These are phyloP conservation scores for Malassezia pachydermatis DNA, from an alignment of 1,284 basidiomycete species.

Conservation along the genomic window DNA sequence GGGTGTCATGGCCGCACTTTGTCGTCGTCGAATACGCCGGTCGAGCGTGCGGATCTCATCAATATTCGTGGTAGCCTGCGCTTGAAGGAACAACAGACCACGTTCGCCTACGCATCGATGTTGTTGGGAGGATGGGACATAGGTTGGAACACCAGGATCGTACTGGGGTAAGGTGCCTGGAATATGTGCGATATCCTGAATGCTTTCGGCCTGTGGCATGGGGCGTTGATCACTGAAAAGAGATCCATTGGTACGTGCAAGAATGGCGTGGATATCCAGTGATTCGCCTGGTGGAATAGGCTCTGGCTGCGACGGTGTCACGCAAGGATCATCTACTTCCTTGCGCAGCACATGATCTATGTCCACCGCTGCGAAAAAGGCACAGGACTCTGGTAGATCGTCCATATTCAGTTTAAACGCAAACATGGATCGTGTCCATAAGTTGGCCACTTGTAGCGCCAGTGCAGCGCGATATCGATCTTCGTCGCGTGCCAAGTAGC, in stretches of 20 bases:
- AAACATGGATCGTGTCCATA: conserved; percentile 89
- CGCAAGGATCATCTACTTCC: conserved; percentile 89
- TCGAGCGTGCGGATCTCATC: conserved; percentile 42
- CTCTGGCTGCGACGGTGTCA: conserved; percentile 79
- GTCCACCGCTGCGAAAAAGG: conserved; percentile 95
- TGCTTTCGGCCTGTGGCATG: conserved; percentile 4
- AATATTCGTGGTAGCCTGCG: conserved; percentile 39
- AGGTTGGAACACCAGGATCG: conserved; percentile 11
- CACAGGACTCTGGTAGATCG: conserved; percentile 73
- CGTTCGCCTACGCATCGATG: conserved; percentile 38
- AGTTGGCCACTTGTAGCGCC: conserved; percentile 88
- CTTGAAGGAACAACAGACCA: conserved; percentile 40
- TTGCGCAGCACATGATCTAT: conserved; percentile 83
- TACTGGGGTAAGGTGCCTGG: neutral
- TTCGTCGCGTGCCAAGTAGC: conserved; percentile 78
- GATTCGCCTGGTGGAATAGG: conserved; percentile 77
- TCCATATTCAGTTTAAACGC: conserved; percentile 88
- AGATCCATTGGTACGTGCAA: conserved; percentile 51
- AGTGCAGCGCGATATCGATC: conserved; percentile 79
- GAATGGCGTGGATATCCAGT: conserved; percentile 61
- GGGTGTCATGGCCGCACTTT: neutral
- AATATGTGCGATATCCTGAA: neutral
- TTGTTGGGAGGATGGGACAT: conserved; percentile 26
- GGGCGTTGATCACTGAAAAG: conserved; percentile 23
- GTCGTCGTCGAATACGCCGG: conserved; percentile 17